A percentile compares a stretch with the other conserved stretches of the same genome.
phyloP scores from a whole-genome alignment of 306 rosid species.

The Spatholobus suberectus region DNA sequence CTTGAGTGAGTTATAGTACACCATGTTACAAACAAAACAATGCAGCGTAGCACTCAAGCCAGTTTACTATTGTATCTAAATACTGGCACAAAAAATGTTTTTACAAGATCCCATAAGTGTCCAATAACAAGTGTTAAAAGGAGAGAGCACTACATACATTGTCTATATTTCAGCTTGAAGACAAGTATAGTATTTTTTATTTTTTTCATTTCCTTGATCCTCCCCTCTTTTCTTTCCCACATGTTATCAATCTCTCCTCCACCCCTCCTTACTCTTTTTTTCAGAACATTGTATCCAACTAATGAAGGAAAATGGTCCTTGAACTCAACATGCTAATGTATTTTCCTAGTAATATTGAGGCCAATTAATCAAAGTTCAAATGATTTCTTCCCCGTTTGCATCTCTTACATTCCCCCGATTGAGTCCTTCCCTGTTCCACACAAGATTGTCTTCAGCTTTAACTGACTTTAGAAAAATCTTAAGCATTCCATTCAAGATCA shows the following conservation, averaged over 20 bases:
- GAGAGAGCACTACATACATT: not conserved
- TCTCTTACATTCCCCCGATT: not conserved
- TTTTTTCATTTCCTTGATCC: not conserved
- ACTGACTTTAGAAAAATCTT: not conserved
- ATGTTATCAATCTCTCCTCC: not conserved
- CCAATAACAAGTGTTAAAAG: not conserved
- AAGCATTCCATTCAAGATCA: constrained; percentile 12
- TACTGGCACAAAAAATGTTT: not conserved
- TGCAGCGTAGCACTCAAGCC: not conserved
- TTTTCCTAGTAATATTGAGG: not conserved
- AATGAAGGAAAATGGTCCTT: constrained; percentile 3
- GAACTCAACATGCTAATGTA: not conserved
- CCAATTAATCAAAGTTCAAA: not conserved
- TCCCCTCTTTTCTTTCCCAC: not conserved
- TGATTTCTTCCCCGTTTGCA: not conserved
- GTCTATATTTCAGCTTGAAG: not conserved
- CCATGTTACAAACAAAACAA: not conserved
- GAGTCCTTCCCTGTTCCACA: not conserved
- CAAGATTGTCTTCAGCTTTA: constrained; percentile 1
- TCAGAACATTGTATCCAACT: not conserved
- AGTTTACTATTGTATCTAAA: constrained; percentile 17
- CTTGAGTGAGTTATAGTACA: not conserved
- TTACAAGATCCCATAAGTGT: not conserved
- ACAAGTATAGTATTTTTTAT: not conserved
- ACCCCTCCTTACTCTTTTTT: not conserved